Base-by-base conservation (phyloP, 2,329 filamentous ascomycete species). In the Mycosphaerelloides madeirae region DNA sequence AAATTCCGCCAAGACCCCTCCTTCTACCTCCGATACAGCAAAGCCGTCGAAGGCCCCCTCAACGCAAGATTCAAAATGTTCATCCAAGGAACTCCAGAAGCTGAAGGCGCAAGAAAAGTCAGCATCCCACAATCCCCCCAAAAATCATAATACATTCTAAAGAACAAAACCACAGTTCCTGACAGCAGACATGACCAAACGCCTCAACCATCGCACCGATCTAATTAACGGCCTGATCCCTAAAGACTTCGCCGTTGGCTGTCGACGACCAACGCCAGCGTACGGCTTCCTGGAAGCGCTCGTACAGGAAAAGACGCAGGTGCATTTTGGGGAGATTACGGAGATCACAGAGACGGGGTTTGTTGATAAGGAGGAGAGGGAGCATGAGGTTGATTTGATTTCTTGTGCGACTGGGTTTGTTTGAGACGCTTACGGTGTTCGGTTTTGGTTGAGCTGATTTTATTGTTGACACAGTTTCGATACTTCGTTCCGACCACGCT, bases 21-120 rank as follows among this genome's bases (percentile, higher is more conserved):
- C 20, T 66, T 68, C 35, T 71, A 72, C 39, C 60, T 71, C 22
- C 65, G 68, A 45, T 73, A 73, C 49, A 64, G 68, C 46, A 72
- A 70, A 53, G 60, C 67, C 38, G 67, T 73, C 41, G 71, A 74
- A 46, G 65, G 65, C 44, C 69, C 73, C 48, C 63, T 78, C 13
- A 77, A 76, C 49, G 67, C 68, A 35, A 66, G 72, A 8, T 78
- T 77, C 63, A 71, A 71, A 31, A 70, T 77, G 57, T 74, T 75
- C 52, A 59, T 73, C 48, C 74, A 72, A 50, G 69, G 68, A 9
- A 68, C 65, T 3, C 43, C 63, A 33, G 70, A 72, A 57, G 68
- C 70, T 3, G 58, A 60, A 39, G 58, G 63, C 16, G 71, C 71
- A 12, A 58, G 64, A n/a, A 63, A 67, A n/a, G n/a, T n/a, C n/a